Conservation (phyloP, 352 stramenopile species). For the Pythium phragmitis region DNA sequence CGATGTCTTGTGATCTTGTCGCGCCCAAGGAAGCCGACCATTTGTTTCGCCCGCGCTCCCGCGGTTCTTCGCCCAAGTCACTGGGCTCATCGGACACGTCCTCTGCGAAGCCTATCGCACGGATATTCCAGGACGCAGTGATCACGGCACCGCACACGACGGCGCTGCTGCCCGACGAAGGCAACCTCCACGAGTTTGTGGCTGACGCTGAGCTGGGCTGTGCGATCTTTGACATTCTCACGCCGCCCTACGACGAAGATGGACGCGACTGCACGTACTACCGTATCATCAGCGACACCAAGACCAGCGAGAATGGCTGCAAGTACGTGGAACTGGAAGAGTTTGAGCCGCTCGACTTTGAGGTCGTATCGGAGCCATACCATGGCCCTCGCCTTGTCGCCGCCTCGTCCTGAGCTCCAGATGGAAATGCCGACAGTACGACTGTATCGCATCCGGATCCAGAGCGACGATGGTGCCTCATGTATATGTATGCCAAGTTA, state of each 20-base stretch:
- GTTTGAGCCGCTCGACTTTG: conserved; percentile 54
- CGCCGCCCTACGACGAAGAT: conserved; percentile 73
- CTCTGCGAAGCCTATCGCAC: conserved; percentile 29
- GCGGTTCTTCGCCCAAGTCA: conserved; percentile 13
- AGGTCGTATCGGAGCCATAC: conserved; percentile 51
- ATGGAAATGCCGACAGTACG: too few relatives aligned
- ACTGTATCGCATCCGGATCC: too few relatives aligned
- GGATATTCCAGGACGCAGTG: conserved; percentile 40
- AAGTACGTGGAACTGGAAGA: conserved; percentile 36
- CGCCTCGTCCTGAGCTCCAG: too few relatives aligned
- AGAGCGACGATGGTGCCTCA: too few relatives aligned
- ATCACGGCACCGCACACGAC: conserved; percentile 61
- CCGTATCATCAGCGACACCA: conserved; percentile 37
- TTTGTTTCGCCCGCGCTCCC: conserved; percentile 14
- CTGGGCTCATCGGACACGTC: conserved; percentile 1
- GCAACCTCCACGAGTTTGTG: conserved; percentile 81
- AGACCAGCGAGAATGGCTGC: conserved; percentile 18
- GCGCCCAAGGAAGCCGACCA: conserved; percentile 19
- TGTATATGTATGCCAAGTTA: too few relatives aligned
- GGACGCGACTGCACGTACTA: conserved; percentile 79
- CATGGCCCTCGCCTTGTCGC: conserved; percentile 31
- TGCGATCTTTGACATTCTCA: conserved; percentile 86
- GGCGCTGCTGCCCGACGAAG: conserved; percentile 61
- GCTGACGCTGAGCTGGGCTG: conserved; percentile 69
- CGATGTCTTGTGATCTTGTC: conserved; percentile 66